Evolutionary conservation across 108 stramenopile genomes (phyloP).

Genomic region (Nitzschia palea): DNA sequence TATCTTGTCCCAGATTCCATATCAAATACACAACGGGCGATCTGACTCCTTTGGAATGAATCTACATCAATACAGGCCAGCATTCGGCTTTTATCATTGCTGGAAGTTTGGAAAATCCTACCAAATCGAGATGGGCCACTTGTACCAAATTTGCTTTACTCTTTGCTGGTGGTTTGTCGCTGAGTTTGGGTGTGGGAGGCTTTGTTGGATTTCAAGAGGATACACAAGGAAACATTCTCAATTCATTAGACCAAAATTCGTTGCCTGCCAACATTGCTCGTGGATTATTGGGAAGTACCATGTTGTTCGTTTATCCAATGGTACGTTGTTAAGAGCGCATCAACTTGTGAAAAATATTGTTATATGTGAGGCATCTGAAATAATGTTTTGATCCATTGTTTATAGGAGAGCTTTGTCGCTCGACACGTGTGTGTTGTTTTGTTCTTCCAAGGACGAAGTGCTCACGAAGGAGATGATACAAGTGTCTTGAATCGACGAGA

Average conservation of each 20-base stretch:
- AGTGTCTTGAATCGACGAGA: constrained; percentile 70
- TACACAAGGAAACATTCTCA: constrained; percentile 70
- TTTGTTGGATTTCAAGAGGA: constrained; percentile 64
- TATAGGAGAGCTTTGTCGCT: constrained; percentile 69
- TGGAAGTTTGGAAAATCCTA: constrained; percentile 68
- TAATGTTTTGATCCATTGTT: not conserved
- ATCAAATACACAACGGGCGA: not conserved
- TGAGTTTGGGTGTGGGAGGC: constrained; percentile 55
- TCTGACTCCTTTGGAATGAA: not conserved
- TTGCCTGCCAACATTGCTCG: constrained; percentile 52
- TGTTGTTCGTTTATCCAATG: constrained; percentile 86
- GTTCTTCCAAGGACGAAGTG: constrained; percentile 71
- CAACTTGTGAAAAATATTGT: not conserved
- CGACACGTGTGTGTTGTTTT: constrained; percentile 78
- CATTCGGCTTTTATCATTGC: constrained; percentile 87
- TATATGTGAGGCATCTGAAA: too few species aligned
- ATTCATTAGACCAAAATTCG: constrained; percentile 45
- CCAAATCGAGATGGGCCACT: constrained; percentile 66
- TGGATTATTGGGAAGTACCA: constrained; percentile 58
- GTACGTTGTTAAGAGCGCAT: not conserved
- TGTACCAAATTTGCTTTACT: constrained; percentile 54
- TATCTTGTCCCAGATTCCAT: not conserved
- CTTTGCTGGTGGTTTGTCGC: constrained; percentile 48
- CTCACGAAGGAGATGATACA: constrained; percentile 85
- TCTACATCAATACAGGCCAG: not conserved